phyloP scores from a whole-genome alignment of 1,284 basidiomycete genomes.

The Singerocomus rubriflavus region DNA sequence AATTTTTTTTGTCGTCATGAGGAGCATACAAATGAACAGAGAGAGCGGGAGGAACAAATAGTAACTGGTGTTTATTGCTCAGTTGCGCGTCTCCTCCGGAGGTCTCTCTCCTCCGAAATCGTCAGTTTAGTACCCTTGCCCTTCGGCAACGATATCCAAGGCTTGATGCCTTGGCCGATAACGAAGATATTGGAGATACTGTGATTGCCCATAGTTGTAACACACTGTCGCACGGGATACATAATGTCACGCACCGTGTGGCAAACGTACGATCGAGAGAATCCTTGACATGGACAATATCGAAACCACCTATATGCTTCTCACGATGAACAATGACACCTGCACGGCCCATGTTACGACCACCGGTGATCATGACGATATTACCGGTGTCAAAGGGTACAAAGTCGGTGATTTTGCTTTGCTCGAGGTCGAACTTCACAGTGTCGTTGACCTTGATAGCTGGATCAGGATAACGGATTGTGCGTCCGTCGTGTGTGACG shows the following conservation, averaged over 20 bases:
- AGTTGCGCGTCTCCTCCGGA: constrained; percentile 68
- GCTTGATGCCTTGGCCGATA: constrained; percentile 93
- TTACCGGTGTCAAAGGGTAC: constrained; percentile 98
- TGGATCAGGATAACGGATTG: constrained; percentile 99
- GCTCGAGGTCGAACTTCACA: constrained; percentile 94
- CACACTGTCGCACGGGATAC: background rate
- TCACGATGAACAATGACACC: constrained; percentile 96
- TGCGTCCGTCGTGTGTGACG: constrained; percentile 99
- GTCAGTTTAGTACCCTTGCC: constrained; percentile 97
- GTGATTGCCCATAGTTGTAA: constrained; percentile 6
- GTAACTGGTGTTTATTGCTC: constrained; percentile 46
- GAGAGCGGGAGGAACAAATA: constrained; percentile 26
- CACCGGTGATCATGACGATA: constrained; percentile 97
- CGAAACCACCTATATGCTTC: constrained; percentile 97
- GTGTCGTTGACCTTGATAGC: constrained; percentile 96
- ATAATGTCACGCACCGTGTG: constrained; percentile 68
- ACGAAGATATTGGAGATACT: constrained; percentile 98
- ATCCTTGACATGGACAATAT: constrained; percentile 97
- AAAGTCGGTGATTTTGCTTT: constrained; percentile 92
- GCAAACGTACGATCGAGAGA: constrained; percentile 94
- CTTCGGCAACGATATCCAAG: constrained; percentile 96
- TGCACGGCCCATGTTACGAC: constrained; percentile 98
- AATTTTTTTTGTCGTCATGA: constrained; percentile 22
- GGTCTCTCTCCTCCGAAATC: constrained; percentile 83
- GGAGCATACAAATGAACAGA: constrained; percentile 18